A percentile compares a stretch with the other conserved stretches of the same genome.
phyloP scores from a whole-genome alignment of 768 basidiomycete genomes.

The Daedaleopsis sinensis region DNA sequence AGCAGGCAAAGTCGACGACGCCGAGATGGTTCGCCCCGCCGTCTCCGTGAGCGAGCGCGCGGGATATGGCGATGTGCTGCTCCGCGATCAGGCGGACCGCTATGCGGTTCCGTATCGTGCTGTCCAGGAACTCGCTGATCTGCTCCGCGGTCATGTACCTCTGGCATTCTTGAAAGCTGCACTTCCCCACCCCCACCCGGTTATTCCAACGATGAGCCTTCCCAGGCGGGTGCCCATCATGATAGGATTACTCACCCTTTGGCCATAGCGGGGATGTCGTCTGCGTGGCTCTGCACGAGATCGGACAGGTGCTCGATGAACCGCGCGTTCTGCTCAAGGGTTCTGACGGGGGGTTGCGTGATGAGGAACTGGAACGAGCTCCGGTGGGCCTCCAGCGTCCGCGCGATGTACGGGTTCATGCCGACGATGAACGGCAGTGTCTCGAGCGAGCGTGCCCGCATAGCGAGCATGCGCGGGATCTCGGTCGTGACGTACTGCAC shows the following conservation, averaged over 20 bases:
- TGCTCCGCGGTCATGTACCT: slow-evolving; percentile 83
- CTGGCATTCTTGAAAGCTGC: slow-evolving; percentile 83
- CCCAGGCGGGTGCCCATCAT: background rate
- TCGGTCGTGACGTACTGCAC: slow-evolving; percentile 74
- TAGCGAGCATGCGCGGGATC: slow-evolving; percentile 76
- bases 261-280: slow-evolving; percentile 90
- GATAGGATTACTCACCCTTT: slow-evolving; percentile 63
- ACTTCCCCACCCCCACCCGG: background rate
- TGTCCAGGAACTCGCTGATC: slow-evolving; percentile 79
- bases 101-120: slow-evolving; percentile 84
- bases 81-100: slow-evolving; percentile 88
- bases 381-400: slow-evolving; percentile 66
- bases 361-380: slow-evolving; percentile 73
- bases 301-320: slow-evolving; percentile 72
- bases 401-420: slow-evolving; percentile 84
- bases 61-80: slow-evolving; percentile 86
- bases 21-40: slow-evolving; percentile 53
- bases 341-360: slow-evolving; percentile 64
- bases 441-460: slow-evolving; percentile 74
- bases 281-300: slow-evolving; percentile 76
- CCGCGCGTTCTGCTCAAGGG: slow-evolving; percentile 65
- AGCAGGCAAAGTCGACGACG: slow-evolving; percentile 74
- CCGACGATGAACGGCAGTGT: slow-evolving; percentile 86
- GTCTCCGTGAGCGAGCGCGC: slow-evolving; percentile 52
- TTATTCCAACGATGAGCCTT: background rate